phyloP scores from a whole-genome alignment of 2,329 filamentous ascomycete species.

The Colletotrichum eremochloae region DNA sequence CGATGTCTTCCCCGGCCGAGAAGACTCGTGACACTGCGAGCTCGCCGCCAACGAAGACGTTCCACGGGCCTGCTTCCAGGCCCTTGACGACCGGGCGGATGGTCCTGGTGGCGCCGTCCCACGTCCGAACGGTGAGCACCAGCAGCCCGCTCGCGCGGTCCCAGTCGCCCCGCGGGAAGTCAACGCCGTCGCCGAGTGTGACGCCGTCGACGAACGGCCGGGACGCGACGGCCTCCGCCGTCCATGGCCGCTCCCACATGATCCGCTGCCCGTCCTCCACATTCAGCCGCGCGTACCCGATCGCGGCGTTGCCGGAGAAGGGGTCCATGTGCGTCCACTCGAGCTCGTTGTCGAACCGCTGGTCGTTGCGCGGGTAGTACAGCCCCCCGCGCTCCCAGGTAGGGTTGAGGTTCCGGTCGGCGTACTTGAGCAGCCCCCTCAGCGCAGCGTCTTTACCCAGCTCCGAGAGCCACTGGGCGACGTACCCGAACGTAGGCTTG shows the following conservation, averaged over 20 bases:
- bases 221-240: conserved; percentile 34
- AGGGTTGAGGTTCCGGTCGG: conserved; percentile 47
- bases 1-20: neutral
- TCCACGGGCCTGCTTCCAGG: too few species aligned
- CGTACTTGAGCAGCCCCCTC: conserved; percentile 47
- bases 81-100: neutral
- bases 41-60: neutral
- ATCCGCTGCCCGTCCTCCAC: conserved; percentile 52
- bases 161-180: conserved; percentile 23
- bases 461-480: conserved; percentile 52
- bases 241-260: conserved; percentile 53
- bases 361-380: conserved; percentile 50
- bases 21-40: neutral
- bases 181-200: neutral
- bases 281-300: conserved; percentile 54
- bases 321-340: conserved; percentile 51
- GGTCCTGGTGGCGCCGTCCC: neutral
- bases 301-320: conserved; percentile 52
- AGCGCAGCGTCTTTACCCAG: conserved; percentile 44
- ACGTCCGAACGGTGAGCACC: conserved; percentile 7
- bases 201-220: conserved; percentile 20
- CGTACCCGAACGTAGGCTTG: conserved; percentile 28
- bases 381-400: conserved; percentile 53
- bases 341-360: conserved; percentile 43
- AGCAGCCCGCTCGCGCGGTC: neutral